Evolutionary conservation across 192 early-diverging fungal genomes (phyloP), one percentile per base, ranked within the genome.

Genomic region (Gonapodya sp.): DNA sequence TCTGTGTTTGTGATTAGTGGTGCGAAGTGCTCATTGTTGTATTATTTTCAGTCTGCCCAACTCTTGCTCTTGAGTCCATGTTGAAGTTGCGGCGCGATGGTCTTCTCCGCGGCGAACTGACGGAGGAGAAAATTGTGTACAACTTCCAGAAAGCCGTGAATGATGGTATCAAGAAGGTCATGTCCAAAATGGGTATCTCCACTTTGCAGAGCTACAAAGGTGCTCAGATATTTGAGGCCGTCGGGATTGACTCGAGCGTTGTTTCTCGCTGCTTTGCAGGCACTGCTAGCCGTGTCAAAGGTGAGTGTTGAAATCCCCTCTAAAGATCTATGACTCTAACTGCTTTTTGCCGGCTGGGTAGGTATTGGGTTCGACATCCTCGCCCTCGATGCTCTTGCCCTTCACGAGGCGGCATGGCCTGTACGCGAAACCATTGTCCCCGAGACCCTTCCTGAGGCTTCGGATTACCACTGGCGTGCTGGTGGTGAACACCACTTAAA

Each of bases 161-260:
- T 83, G 94, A 99, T 85, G 97, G 97, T 84, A 95, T 98, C 84
- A 88, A 92, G 73, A 99, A 99, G 87, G 96, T 99, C 79, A 99
- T 98, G 96, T 97, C 96, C 83, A 99, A 99, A 90, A 99, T 99
- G 97, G 97, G 97, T 80, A 97, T 99, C 80, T 97, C 96, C 14
- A 98, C 97, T 30, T 87, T 99, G 78, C 95, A 97, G 86, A 93
- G 92, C 16, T 99, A 99, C 91, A 98, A 98, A 88, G 97, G 96
- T 79, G 97, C 97, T 8, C 97, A 99, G 90, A 97, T 98, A 83
- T 99, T 99, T 84, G 97, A 99, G 84, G 95, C 95, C 30, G 90
- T 99, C 34, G 97, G 97, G 81, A 83, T 99, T 0, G 95, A 96
- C 81, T 87, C 90, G 35, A 88, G 93, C 36, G 96, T 99, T 37